These are phyloP conservation scores for Solanum chacoense DNA, from an alignment of 305 asterid species.

Conservation along the genomic window DNA sequence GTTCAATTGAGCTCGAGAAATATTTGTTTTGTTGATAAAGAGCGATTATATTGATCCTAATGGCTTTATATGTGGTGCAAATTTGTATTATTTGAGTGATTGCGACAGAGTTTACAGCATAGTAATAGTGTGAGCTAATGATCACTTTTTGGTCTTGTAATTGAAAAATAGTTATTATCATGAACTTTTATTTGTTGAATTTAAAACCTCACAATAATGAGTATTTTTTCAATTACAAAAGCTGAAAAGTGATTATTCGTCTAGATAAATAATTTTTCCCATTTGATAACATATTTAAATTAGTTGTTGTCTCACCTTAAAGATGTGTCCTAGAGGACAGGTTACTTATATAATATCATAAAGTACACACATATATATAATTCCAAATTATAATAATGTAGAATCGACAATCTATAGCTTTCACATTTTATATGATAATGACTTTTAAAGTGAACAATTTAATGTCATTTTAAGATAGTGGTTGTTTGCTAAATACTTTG, in stretches of 20 bases:
- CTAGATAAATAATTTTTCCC: neutral
- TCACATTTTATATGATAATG: neutral
- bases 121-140: neutral
- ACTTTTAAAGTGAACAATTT: neutral
- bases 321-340: neutral
- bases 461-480: neutral
- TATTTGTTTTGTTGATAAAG: neutral
- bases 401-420: neutral
- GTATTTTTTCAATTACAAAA: neutral
- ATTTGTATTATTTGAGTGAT: neutral
- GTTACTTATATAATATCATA: neutral
- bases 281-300: neutral
- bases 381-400: neutral
- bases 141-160: neutral
- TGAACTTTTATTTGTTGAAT: neutral
- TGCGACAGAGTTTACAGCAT: neutral
- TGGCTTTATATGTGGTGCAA: neutral
- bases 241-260: neutral
- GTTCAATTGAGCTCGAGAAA: too few species aligned
- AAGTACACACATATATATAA: neutral
- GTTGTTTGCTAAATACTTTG: neutral
- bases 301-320: neutral
- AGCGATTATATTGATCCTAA: neutral
- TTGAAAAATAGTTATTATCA: neutral
- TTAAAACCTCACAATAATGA: neutral